These are phyloP conservation scores for Solanum hybrid DNA, from an alignment of 305 asterid genomes.

Conservation along the genomic window DNA sequence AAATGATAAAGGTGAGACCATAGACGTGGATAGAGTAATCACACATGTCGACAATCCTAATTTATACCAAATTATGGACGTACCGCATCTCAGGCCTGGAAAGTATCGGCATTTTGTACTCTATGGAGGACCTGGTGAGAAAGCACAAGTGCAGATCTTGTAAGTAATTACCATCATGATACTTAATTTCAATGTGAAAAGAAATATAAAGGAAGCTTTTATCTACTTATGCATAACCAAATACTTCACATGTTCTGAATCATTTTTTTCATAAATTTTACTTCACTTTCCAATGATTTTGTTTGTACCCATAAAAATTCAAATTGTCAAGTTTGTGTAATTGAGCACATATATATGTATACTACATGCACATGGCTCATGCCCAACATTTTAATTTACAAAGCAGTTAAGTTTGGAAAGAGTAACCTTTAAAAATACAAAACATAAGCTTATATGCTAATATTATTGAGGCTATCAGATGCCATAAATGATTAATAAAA, in stretches of 20 bases:
- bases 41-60: neutral
- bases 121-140: neutral
- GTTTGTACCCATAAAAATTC: neutral
- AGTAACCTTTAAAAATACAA: too few species aligned
- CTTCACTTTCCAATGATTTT: neutral
- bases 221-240: neutral
- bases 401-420: too few species aligned
- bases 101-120: neutral
- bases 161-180: too few species aligned
- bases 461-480: too few species aligned
- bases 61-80: neutral
- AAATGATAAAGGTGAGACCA: neutral
- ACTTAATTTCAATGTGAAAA: neutral
- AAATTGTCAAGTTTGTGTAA: neutral
- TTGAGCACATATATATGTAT: neutral
- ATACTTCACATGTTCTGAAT: neutral
- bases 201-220: neutral
- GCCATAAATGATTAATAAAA: too few species aligned
- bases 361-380: too few species aligned
- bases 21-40: neutral
- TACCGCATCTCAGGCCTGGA: neutral
- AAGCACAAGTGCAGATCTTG: neutral
- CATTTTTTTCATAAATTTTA: neutral
- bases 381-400: too few species aligned
- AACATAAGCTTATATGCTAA: too few species aligned